These are phyloP conservation scores for Epichloe glyceriae DNA, from an alignment of 2,329 filamentous ascomycete species.

Conservation along the genomic window DNA sequence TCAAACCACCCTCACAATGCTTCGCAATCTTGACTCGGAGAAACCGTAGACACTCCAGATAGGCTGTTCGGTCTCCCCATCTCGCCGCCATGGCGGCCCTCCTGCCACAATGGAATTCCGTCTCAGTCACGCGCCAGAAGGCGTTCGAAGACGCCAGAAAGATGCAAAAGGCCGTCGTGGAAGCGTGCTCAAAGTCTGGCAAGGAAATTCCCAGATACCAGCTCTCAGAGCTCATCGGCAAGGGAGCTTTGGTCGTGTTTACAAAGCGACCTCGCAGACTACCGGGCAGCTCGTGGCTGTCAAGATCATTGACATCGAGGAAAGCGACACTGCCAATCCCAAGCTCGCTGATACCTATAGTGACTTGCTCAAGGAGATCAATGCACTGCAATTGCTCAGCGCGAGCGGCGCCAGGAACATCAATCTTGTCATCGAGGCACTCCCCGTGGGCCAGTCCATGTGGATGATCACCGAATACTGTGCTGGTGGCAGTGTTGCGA, in stretches of 20 bases:
- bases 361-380: constrained; percentile 57
- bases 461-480: constrained; percentile 87
- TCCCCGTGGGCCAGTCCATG: constrained; percentile 65
- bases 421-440: constrained; percentile 67
- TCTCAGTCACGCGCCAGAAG: constrained; percentile 39
- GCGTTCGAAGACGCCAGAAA: constrained; percentile 57
- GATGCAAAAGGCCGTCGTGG: constrained; percentile 52
- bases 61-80: not conserved
- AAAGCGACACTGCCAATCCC: constrained; percentile 54
- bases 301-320: constrained; percentile 77
- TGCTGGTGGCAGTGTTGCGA: constrained; percentile 70
- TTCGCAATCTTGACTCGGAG: not conserved
- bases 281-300: constrained; percentile 51
- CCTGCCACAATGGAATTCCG: constrained; percentile 27
- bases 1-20: not conserved
- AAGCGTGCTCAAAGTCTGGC: constrained; percentile 45
- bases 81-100: constrained; percentile 27
- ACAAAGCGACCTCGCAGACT: constrained; percentile 43
- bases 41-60: not conserved
- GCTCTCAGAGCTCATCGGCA: constrained; percentile 62
- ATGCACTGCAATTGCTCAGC: constrained; percentile 57
- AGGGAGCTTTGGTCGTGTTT: constrained; percentile 62
- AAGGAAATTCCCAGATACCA: constrained; percentile 51
- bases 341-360: constrained; percentile 54
- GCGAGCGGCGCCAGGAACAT: constrained; percentile 66